Evolutionary conservation across 148 eudicot species (phyloP).

Genomic region (Vaccinium darrowii): DNA sequence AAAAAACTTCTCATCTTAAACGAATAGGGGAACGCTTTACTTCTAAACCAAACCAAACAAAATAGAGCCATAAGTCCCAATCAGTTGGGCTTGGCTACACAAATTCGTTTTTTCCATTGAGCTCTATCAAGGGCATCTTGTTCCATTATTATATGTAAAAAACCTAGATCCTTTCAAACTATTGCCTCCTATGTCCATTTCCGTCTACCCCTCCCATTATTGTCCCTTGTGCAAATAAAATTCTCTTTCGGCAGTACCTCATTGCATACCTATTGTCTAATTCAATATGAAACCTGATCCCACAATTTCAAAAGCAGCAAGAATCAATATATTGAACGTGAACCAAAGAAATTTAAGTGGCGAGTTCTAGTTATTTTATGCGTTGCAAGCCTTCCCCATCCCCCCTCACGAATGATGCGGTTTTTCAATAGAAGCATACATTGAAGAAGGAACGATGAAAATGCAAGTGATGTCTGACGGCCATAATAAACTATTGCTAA

Average conservation of each 20-base stretch:
- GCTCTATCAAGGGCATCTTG: too few relatives aligned
- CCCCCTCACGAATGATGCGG: background rate
- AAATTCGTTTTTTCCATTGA: too few relatives aligned
- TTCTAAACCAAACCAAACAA: too few relatives aligned
- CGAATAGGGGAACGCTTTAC: background rate
- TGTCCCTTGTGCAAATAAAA: background rate
- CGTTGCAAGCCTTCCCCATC: background rate
- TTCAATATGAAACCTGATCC: background rate
- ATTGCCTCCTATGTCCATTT: too few relatives aligned
- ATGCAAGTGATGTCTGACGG: background rate
- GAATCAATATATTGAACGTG: background rate
- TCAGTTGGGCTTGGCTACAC: too few relatives aligned
- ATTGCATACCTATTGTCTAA: background rate
- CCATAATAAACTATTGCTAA: background rate
- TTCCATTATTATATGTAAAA: too few relatives aligned
- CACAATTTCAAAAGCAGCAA: constrained; percentile 1
- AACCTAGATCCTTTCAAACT: too few relatives aligned
- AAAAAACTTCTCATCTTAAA: background rate
- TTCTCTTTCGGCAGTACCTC: background rate
- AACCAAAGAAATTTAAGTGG: background rate
- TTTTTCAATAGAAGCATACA: background rate
- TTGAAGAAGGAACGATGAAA: background rate
- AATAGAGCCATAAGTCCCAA: too few relatives aligned
- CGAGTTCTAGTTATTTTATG: background rate
- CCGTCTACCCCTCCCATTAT: too few relatives aligned